Conservation (phyloP, 306 rosid species). For the Prunus mira region DNA sequence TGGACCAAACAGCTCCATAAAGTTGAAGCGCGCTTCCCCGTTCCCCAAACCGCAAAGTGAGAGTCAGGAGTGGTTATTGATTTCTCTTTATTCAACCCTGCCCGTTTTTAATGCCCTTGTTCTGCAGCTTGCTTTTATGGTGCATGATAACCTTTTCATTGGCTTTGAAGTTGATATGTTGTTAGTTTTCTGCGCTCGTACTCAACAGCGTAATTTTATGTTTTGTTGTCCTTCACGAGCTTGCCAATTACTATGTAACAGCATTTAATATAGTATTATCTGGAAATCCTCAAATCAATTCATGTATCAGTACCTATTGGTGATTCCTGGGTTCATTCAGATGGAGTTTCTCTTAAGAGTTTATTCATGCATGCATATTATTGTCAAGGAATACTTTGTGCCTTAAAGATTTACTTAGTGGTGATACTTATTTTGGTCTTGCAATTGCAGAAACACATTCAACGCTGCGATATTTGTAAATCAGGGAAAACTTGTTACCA, state of each 20-base stretch:
- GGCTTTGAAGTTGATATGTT: neutral
- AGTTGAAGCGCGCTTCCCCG: too few relatives aligned
- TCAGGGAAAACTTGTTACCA: slow-evolving; percentile 77
- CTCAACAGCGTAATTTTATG: neutral
- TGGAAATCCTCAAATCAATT: neutral
- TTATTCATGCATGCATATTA: slow-evolving; percentile 10
- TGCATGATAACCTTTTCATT: neutral
- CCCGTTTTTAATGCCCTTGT: neutral
- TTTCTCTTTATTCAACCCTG: neutral
- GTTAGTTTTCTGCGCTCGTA: neutral
- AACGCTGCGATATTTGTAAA: slow-evolving; percentile 71
- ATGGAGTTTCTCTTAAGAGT: neutral
- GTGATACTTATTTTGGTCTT: slow-evolving; percentile 26
- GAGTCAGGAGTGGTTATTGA: neutral
- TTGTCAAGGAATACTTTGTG: neutral
- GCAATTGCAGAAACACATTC: slow-evolving; percentile 74
- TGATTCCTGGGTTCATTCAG: slow-evolving; percentile 6
- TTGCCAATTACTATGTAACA: neutral
- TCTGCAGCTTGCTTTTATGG: neutral
- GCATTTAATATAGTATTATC: neutral
- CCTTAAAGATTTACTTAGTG: neutral
- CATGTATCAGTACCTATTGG: neutral
- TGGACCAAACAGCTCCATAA: too few relatives aligned
- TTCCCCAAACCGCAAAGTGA: too few relatives aligned
- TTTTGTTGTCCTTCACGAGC: neutral